Percentiles rank a stretch among this genome's conserved stretches.
Conservation (phyloP, 2,329 filamentous ascomycete species). For the Phoma herbarum region DNA sequence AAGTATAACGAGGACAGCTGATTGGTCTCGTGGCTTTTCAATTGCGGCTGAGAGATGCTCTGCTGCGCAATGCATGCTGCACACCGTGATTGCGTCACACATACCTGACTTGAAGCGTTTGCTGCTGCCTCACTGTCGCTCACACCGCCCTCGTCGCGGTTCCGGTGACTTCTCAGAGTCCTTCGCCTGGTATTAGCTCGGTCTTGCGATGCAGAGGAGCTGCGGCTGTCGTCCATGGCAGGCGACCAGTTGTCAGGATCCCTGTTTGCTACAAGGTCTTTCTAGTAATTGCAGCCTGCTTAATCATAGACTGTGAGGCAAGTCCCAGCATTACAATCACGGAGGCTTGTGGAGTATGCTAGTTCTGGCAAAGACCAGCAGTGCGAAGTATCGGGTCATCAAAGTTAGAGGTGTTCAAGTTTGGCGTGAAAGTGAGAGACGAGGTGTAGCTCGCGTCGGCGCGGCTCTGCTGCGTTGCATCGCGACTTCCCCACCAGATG, state of each 20-base stretch:
- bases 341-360: not conserved
- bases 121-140: constrained; percentile 22
- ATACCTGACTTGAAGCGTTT: constrained; percentile 21
- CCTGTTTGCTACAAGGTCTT: not conserved
- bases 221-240: constrained; percentile 1
- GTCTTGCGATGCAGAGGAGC: not conserved
- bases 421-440: constrained; percentile 4
- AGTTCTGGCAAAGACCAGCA: not conserved
- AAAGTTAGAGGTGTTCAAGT: not conserved
- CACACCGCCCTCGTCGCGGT: constrained; percentile 11
- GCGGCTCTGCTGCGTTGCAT: constrained; percentile 14
- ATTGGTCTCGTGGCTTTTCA: not conserved
- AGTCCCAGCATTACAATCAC: not conserved
- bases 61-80: not conserved
- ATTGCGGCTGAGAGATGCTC: not conserved
- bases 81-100: not conserved
- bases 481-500: constrained; percentile 13
- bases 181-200: not conserved
- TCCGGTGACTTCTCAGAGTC: constrained; percentile 13
- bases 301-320: not conserved
- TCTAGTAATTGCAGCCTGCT: not conserved
- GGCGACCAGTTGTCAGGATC: not conserved
- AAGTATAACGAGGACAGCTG: not conserved
- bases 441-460: constrained; percentile 4
- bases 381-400: not conserved